These are phyloP conservation scores for Epichloe glyceriae DNA, from an alignment of 2,329 filamentous ascomycete species.

Conservation along the genomic window DNA sequence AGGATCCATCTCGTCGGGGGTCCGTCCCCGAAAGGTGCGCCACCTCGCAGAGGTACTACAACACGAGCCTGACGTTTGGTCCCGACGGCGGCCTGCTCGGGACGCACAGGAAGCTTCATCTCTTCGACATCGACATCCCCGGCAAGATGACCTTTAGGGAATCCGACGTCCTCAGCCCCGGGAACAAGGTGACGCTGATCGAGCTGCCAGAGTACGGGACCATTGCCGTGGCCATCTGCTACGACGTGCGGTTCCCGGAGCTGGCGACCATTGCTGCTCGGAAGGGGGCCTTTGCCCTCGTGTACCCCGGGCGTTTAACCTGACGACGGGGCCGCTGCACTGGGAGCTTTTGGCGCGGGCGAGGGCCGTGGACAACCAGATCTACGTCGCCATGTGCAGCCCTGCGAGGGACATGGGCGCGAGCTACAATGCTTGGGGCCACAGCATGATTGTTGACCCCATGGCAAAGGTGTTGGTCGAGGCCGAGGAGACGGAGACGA, in stretches of 20 bases:
- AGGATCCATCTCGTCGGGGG: conserved; percentile 76
- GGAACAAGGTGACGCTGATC: conserved; percentile 73
- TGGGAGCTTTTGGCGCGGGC: conserved; percentile 77
- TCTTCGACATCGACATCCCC: conserved; percentile 97
- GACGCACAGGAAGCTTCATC: conserved; percentile 83
- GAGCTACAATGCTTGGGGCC: conserved; percentile 81
- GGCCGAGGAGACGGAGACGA: conserved; percentile 65
- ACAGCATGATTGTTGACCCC: conserved; percentile 79
- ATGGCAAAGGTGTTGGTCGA: conserved; percentile 72
- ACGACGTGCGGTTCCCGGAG: conserved; percentile 94
- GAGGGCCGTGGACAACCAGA: conserved; percentile 83
- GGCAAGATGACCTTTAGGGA: conserved; percentile 88
- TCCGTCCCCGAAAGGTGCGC: conserved; percentile 74
- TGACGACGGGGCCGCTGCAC: conserved; percentile 82
- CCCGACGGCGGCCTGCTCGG: conserved; percentile 70
- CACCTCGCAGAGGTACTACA: conserved; percentile 58
- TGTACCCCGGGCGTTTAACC: conserved; percentile 96
- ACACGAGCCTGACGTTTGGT: conserved; percentile 75
- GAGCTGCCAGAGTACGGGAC: conserved; percentile 81
- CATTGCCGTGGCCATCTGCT: conserved; percentile 86
- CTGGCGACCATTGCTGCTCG: conserved; percentile 79
- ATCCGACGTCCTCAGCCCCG: conserved; percentile 75
- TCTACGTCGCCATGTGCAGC: conserved; percentile 86
- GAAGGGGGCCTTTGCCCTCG: conserved; percentile 70
- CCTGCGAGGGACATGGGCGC: conserved; percentile 70